Percentiles rank a stretch among this genome's conserved stretches.
Evolutionary conservation across 202 grass and related monocot species (phyloP).

Genomic region (Sporobolus alterniflorus): DNA sequence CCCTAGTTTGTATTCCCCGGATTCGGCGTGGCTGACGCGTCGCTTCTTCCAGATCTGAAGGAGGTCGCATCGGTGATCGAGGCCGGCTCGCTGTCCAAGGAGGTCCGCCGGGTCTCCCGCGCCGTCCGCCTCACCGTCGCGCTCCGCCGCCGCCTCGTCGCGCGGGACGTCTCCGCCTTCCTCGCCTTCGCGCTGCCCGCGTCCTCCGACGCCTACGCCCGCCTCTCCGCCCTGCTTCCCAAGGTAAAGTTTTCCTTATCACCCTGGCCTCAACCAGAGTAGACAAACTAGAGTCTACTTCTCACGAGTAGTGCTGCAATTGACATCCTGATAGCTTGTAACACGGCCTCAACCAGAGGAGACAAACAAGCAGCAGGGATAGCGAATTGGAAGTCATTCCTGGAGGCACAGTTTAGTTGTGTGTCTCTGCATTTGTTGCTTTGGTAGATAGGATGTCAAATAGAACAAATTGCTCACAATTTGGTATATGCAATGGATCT

Average conservation of each 20-base stretch:
- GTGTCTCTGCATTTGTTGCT: not conserved
- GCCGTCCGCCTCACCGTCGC: slow-evolving; percentile 75
- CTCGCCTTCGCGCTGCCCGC: slow-evolving; percentile 51
- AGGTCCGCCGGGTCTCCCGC: slow-evolving; percentile 85
- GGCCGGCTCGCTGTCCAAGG: slow-evolving; percentile 71
- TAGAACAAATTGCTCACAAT: not conserved
- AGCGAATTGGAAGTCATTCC: not conserved
- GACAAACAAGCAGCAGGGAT: too few relatives aligned
- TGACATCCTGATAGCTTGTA: not conserved
- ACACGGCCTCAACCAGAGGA: too few relatives aligned
- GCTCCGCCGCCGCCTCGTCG: slow-evolving; percentile 65
- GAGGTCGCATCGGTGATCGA: slow-evolving; percentile 82
- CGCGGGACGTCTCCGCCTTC: slow-evolving; percentile 58
- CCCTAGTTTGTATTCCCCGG: slow-evolving; percentile 31
- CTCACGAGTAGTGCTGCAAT: not conserved
- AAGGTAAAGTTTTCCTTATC: slow-evolving; percentile 46
- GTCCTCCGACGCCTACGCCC: slow-evolving; percentile 64
- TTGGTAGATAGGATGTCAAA: not conserved
- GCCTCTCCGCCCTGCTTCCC: slow-evolving; percentile 65
- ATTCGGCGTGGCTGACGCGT: not conserved
- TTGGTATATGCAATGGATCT: not conserved
- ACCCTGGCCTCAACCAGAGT: not conserved
- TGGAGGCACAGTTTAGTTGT: not conserved
- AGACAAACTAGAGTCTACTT: not conserved
- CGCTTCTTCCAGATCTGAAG: slow-evolving; percentile 62